These are phyloP conservation scores for Dothistroma pini DNA, from an alignment of 2,329 filamentous ascomycete genomes.

Conservation along the genomic window DNA sequence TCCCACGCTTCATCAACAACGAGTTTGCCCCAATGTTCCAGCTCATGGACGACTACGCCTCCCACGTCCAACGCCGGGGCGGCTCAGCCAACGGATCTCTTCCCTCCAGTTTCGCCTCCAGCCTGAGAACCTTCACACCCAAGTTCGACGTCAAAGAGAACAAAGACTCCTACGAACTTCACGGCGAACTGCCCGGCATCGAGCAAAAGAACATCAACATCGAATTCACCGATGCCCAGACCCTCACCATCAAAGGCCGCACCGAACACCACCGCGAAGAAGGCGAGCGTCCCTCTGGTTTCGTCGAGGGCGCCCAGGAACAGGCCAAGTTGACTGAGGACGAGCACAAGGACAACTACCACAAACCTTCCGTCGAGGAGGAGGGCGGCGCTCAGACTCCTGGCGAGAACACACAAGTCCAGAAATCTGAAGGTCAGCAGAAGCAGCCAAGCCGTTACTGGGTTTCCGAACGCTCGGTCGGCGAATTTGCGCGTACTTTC, in stretches of 20 bases:
- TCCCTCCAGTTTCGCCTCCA: constrained; percentile 15
- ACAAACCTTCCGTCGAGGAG: constrained; percentile 65
- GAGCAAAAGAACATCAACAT: constrained; percentile 70
- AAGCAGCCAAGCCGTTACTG: constrained; percentile 57
- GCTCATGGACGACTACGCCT: constrained; percentile 46
- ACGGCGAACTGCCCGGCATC: constrained; percentile 75
- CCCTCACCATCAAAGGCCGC: constrained; percentile 65
- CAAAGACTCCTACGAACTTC: constrained; percentile 65
- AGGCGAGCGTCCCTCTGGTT: constrained; percentile 49
- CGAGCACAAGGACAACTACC: constrained; percentile 35
- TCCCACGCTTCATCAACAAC: constrained; percentile 36
- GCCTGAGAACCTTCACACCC: constrained; percentile 61
- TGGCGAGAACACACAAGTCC: constrained; percentile 16
- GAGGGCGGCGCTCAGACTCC: constrained; percentile 36
- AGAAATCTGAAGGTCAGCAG: constrained; percentile 34
- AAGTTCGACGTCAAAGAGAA: constrained; percentile 76
- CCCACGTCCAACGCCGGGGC: constrained; percentile 31
- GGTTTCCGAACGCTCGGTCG: constrained; percentile 58
- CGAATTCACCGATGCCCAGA: constrained; percentile 74
- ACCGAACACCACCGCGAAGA: constrained; percentile 62
- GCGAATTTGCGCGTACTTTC: constrained; percentile 58
- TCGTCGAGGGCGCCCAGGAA: constrained; percentile 35
- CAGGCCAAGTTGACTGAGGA: constrained; percentile 32
- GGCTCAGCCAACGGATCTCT: constrained; percentile 9
- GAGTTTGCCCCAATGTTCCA: constrained; percentile 44